Evolutionary conservation across 2,329 filamentous ascomycete species (phyloP), one percentile per base, ranked within the genome.

Genomic region (Colletotrichum sp.): DNA sequence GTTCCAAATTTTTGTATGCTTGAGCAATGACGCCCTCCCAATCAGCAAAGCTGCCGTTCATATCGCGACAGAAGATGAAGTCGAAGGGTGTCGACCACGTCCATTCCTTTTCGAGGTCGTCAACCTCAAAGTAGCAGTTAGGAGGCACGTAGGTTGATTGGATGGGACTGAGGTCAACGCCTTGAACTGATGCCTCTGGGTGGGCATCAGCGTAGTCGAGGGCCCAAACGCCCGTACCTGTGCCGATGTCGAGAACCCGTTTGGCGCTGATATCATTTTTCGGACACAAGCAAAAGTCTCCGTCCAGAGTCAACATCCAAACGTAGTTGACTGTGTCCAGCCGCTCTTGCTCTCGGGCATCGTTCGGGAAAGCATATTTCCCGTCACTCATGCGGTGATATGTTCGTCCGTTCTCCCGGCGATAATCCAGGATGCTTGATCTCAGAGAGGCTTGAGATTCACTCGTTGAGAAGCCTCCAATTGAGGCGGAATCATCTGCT

Each of bases 61-160:
- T 84, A 76, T 90, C 85, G 59, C 89, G 87, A 5, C 88, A 88
- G 79, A 92, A 90, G 78, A 93, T 89, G 78, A 89, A 90, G 81
- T 93, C 91, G 80, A 91, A 91, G 2, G 86, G 85, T 28, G 80
- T 77, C 2, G 76, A 73, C 77, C 77, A 81, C 7, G 78, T 76
- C 79, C 78, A 81, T n/a, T 78, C 78, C 18, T 79, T 48, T 59
- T 82, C 78, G 2, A 81, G n/a, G 71, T 86, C 84, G 61, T 87
- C 86, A 65, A 87, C 80, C 71, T 85, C 80, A 58, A 87, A 87
- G 10, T 78, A 72, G 6, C 85, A 77, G 72, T 86, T 86, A 1
- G 81, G 81, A 0, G 85, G 84, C 16, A 87, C 81, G 78, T 61
- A 61, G 4, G 2, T 3, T 21, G 58, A 5, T 10, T 61, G 58